Conservation (phyloP, 441 rosid species). For the Pelargonium cotyledonis region DNA sequence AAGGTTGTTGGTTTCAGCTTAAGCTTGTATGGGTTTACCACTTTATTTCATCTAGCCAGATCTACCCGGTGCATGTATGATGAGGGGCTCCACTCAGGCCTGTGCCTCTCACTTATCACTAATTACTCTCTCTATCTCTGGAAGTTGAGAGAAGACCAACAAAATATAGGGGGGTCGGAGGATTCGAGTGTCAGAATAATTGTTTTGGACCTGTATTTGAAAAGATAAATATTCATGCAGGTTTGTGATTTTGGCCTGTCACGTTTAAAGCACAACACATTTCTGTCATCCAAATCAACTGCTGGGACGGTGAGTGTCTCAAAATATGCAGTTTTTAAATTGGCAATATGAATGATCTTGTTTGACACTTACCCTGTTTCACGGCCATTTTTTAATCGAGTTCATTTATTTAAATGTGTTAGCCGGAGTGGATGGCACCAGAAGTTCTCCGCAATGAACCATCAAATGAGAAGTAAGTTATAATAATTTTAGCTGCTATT, state of each 20-base stretch:
- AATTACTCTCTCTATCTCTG: neutral
- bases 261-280: slow-evolving; percentile 91
- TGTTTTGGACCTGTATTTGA: neutral
- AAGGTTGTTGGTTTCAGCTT: neutral
- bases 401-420: slow-evolving; percentile 17
- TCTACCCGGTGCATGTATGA: neutral
- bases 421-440: slow-evolving; percentile 99
- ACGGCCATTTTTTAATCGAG: neutral
- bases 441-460: slow-evolving; percentile 97
- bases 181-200: slow-evolving; percentile 1
- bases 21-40: neutral
- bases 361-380: slow-evolving; percentile 1
- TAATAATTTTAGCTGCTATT: slow-evolving; percentile 9
- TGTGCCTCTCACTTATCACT: neutral
- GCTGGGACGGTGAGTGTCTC: slow-evolving; percentile 79
- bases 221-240: slow-evolving; percentile 32
- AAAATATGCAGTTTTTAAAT: neutral
- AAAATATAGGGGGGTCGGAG: neutral
- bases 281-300: slow-evolving; percentile 91
- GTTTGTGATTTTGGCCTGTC: slow-evolving; percentile 95
- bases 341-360: slow-evolving; percentile 10
- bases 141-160: slow-evolving; percentile 7
- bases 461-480: slow-evolving; percentile 91
- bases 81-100: neutral
- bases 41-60: neutral